Evolutionary conservation across 306 rosid species (phyloP).

Genomic region (Cucurbita argyrosperma): DNA sequence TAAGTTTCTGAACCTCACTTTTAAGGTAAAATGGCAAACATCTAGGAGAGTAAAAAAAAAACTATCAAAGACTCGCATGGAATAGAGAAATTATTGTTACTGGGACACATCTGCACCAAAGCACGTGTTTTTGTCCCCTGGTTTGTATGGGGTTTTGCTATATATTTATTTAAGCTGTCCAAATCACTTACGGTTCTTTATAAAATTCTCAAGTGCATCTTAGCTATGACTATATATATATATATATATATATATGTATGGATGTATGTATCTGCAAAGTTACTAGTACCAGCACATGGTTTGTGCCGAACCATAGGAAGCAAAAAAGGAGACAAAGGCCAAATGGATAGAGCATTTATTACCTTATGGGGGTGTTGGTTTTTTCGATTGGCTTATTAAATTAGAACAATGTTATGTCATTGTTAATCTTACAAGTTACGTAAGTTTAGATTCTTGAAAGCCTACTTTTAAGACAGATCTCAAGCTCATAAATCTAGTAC

Average conservation of each 20-base stretch:
- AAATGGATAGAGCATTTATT: not conserved
- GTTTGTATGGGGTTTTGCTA: not conserved
- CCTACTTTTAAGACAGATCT: not conserved
- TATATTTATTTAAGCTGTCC: not conserved
- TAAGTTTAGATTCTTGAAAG: not conserved
- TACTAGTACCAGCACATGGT: not conserved
- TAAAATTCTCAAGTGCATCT: not conserved
- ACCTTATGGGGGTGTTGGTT: not conserved
- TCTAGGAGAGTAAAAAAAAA: not conserved
- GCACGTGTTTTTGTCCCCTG: slow-evolving; percentile 2
- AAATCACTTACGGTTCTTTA: not conserved
- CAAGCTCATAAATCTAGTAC: not conserved
- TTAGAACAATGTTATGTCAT: not conserved
- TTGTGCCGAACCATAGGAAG: not conserved
- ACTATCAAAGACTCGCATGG: not conserved
- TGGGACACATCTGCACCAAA: not conserved
- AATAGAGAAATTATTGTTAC: not conserved
- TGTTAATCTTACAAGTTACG: not conserved
- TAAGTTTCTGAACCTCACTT: not conserved
- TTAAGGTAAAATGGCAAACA: not conserved
- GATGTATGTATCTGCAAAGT: not conserved
- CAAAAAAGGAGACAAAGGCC: not conserved
- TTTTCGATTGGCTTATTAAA: not conserved
- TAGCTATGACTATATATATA: not conserved
- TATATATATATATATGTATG: not conserved